A percentile compares a stretch with the other conserved stretches of the same genome.
Evolutionary conservation across 1,284 basidiomycete genomes (phyloP).

Genomic region (Fomes fomentarius): DNA sequence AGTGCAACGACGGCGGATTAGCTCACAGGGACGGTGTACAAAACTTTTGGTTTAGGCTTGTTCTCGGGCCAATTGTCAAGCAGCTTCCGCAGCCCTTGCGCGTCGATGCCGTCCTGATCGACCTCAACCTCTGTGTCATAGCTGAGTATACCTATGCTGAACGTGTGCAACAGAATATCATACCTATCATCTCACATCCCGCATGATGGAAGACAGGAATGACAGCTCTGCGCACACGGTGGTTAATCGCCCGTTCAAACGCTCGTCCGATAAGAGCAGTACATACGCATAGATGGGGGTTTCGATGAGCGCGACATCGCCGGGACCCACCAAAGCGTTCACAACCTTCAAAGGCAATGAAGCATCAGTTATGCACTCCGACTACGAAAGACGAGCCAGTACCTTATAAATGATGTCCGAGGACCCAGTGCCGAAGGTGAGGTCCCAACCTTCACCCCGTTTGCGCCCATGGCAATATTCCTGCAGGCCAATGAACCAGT

Average conservation of each 20-base stretch:
- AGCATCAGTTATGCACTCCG: neutral
- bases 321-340: conserved; percentile 71
- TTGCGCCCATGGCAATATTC: conserved; percentile 62
- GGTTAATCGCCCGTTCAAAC: neutral
- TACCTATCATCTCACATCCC: conserved; percentile 68
- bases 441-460: conserved; percentile 64
- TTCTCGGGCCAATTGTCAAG: conserved; percentile 78
- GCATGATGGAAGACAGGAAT: conserved; percentile 63
- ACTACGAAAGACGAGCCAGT: neutral
- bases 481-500: conserved; percentile 74
- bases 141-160: neutral
- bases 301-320: conserved; percentile 85
- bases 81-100: conserved; percentile 63
- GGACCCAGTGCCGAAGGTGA: conserved; percentile 82
- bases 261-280: neutral
- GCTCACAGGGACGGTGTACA: conserved; percentile 81
- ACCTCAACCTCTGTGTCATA: conserved; percentile 70
- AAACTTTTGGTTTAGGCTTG: conserved; percentile 76
- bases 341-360: conserved; percentile 45
- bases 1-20: conserved; percentile 2
- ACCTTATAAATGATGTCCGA: conserved; percentile 92
- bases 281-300: conserved; percentile 84
- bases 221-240: conserved; percentile 51
- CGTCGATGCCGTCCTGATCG: conserved; percentile 77
- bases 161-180: conserved; percentile 21